Conservation (phyloP, 2,329 filamentous ascomycete species). For the Sphaerulina populicola region DNA sequence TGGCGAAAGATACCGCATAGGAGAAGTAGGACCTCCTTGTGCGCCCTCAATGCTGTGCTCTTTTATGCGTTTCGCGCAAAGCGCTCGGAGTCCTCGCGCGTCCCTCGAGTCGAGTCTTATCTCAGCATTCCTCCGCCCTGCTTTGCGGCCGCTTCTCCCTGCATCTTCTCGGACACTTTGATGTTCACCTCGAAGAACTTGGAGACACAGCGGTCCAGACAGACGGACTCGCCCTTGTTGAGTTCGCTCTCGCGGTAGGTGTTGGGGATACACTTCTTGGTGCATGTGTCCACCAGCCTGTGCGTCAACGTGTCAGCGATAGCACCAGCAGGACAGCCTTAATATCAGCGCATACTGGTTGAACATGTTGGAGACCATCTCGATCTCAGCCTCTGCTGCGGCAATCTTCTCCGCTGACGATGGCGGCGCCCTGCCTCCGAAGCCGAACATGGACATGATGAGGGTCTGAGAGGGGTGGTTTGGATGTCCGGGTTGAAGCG, state of each 20-base stretch:
- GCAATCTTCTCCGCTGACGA: constrained; percentile 96
- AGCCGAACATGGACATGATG: constrained; percentile 63
- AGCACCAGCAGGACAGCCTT: background rate
- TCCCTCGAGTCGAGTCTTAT: constrained; percentile 4
- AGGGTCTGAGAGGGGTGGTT: background rate
- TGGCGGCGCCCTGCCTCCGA: constrained; percentile 66
- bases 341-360: constrained; percentile 59
- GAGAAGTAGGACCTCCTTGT: no score
- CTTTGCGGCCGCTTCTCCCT: constrained; percentile 67
- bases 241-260: constrained; percentile 94
- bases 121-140: constrained; percentile 45
- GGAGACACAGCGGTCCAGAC: constrained; percentile 89
- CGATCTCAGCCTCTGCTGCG: constrained; percentile 91
- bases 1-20: background rate
- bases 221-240: constrained; percentile 98
- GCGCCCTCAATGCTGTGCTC: constrained; percentile 4
- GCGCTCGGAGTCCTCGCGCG: background rate
- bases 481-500: background rate
- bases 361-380: constrained; percentile 97
- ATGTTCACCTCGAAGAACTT: constrained; percentile 99
- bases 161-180: constrained; percentile 95
- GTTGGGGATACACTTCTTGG: constrained; percentile 83
- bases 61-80: background rate
- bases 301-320: constrained; percentile 2
- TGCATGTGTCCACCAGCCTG: constrained; percentile 72